Base-by-base conservation (phyloP, 2,329 filamentous ascomycete genomes). In the Coniochaeta ligniaria region DNA sequence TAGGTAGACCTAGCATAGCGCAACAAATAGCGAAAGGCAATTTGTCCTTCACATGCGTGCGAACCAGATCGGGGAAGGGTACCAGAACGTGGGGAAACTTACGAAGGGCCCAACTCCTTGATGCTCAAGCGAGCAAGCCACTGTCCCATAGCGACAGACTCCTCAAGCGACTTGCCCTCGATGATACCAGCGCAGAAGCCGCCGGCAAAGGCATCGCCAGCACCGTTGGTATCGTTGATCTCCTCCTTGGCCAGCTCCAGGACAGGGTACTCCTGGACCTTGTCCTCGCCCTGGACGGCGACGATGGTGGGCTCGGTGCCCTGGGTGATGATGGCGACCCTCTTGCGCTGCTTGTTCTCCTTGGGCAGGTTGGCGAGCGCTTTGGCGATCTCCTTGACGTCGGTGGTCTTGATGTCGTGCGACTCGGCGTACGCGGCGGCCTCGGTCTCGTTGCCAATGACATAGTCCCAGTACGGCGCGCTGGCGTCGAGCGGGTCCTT, bases 401-500 rank as follows among this genome's bases (percentile, higher is more conserved):
- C 89, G 69, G 87, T 89, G 68, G 85, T 89, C 67, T 82, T 81
- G 69, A 95, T 83, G 67, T 81, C 81, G 77, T 96, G 92, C 62
- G 87, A 87, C 75, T 92, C 88, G 66, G 93, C 91, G 78, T 94
- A 99, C 61, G 92, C 83, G 68, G 87, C 85, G 57, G 93, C 94
- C 80, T 99, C 95, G 66, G 91, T 90, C 86, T 99, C 95, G 80
- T 99, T 99, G 72, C 93, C 94, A 74, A 99, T 90, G 63, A 98
- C 82, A 78, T 94, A 96, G 80, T 98, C 93, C 83, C 92, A 96
- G 85, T 96, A 97, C 33, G 90, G 90, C 59, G 92, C 82, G 60
- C 90, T 89, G 69, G 87, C 87, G 76, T 96, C 92, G 56, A 99
- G 85, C 66, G 87, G 90, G 57, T 97, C 93, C 83, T 97, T 97